phyloP scores from a whole-genome alignment of 495 filamentous ascomycete species.

The Elaphomyces granulatus region DNA sequence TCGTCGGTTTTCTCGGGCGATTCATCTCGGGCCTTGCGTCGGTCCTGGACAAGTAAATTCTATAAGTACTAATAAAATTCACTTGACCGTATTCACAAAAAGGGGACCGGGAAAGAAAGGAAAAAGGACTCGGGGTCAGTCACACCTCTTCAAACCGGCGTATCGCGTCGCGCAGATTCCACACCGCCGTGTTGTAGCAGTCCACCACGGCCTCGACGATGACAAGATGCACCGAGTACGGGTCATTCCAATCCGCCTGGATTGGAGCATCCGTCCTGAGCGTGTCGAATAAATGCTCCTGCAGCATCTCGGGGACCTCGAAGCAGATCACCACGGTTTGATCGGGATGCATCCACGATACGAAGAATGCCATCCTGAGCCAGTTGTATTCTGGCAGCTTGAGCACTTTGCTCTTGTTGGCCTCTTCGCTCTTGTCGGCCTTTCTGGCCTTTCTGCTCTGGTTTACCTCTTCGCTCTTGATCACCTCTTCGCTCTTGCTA shows the following conservation, averaged over 20 bases:
- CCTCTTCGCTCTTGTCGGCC: too few relatives aligned
- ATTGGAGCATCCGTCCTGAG: not conserved
- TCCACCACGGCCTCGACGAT: slow-evolving; percentile 12
- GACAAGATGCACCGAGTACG: slow-evolving; percentile 12
- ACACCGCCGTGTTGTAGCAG: slow-evolving; percentile 19
- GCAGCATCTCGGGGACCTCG: slow-evolving; percentile 11
- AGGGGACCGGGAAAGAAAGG: not conserved
- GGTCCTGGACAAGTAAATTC: too few relatives aligned
- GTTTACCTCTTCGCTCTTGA: too few relatives aligned
- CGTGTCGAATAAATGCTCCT: slow-evolving; percentile 1
- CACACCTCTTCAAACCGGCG: slow-evolving; percentile 11
- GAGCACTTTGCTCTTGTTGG: too few relatives aligned
- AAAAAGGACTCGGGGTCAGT: too few relatives aligned
- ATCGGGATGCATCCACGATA: slow-evolving; percentile 3
- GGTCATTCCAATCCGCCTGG: slow-evolving; percentile 2
- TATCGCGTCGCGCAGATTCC: slow-evolving; percentile 20
- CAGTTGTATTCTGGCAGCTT: slow-evolving; percentile 1
- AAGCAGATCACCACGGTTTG: slow-evolving; percentile 18
- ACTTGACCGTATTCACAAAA: not conserved
- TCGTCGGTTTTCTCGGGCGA: too few relatives aligned
- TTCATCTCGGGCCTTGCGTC: not conserved
- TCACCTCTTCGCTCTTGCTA: too few relatives aligned
- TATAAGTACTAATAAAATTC: not conserved
- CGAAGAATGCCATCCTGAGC: slow-evolving; percentile 9
- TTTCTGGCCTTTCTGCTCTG: too few relatives aligned